Base-by-base conservation (phyloP, 1,284 basidiomycete genomes). In the Phlebopus sp. region DNA sequence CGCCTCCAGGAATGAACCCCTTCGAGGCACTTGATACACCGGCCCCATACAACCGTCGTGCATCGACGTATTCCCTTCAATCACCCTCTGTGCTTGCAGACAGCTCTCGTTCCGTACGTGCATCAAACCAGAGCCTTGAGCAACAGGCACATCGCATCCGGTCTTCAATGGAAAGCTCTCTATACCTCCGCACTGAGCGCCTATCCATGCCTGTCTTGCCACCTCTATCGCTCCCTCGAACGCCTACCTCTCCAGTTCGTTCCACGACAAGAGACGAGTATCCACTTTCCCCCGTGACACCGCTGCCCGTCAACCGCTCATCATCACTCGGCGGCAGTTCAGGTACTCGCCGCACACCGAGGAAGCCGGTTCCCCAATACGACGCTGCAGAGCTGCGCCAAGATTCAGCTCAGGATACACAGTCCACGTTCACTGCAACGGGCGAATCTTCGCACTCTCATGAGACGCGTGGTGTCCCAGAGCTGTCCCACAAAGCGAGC, bases 291-390 rank as follows among this genome's bases (percentile, higher is more conserved):
- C 46, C 59, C 14, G 46, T 56, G 40, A 49, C 52, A 8, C 44
- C 57, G 27, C 53, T 51, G 2, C 54, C 54, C 7, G 55, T 58
- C 44, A 55, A 55, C 23, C 60, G 59, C 3, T 61, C 63, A 18
- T 32, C 58, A 5, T 62, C 63, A 13, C 54, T 50, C 27, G 46
- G 60, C 40, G 51, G 52, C 1, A 43, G 42, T 17, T 54, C 63
- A 21, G 30, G 27, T 13, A 34, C 45, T 43, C 67, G 60, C 4
- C 69, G 68, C 21, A 59, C 64, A 42, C 61, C 72, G 18, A 63
- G 71, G 41, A 76, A 76, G 59, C 74, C 75, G 2, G 74, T 75
- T 15, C 75, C 75, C 14, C 60, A 65, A 19, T 75, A 79, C 52
- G 63, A 70, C 51, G 55, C 65, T 18, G 60, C 60, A 29, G 50